Base-by-base conservation (phyloP, 768 basidiomycete species). In the Russula earlei region DNA sequence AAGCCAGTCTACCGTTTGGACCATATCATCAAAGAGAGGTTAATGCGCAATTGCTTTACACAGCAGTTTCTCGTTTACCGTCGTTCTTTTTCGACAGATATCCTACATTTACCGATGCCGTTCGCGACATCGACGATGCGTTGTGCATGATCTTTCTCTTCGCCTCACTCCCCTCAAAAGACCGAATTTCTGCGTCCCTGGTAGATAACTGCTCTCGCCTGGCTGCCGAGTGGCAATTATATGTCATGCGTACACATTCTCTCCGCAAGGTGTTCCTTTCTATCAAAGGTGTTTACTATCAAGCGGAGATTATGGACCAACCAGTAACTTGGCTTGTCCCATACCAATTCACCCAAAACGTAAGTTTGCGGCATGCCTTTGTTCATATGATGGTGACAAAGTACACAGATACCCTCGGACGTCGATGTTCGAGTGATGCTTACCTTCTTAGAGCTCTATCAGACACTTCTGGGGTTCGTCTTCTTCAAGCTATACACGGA, bases 401-500 rank as follows among this genome's bases (percentile, higher is more conserved):
- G 34, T 12, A 54, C 20, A 1, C 61, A 97, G 92, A 84, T 97
- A 59, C 96, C 96, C 7, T 70, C 83, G 34, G 95, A 98, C 66
- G 95, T 99, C 54, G 96, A 99, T 68, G 85, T 96, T 66, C 87
- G 96, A 41, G 96, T 99, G 48, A 93, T 99, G 85, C 71, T 96
- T 58, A 99, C 96, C 7, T 99, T 99, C 75, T 74, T 99, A 65
- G 96, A 99, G 69, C 80, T 99, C 10, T 98, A 99, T 71, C 93
- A 98, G 71, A 98, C 95, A 1, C 74, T 97, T 9, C 82, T 98
- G 27, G 91, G 91, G 6, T 99, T 99, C 67, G 87, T 92, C 20
- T 83, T 96, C 67, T 99, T 92, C 80, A 96, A 95, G 73, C 81
- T 99, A n/a, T 99, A 92, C 73, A 85, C 88, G n/a, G 93, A 97